A percentile compares a stretch with the other conserved stretches of the same genome.
Conservation (phyloP, 2,329 filamentous ascomycete genomes). For the Exophiala bonariae region DNA sequence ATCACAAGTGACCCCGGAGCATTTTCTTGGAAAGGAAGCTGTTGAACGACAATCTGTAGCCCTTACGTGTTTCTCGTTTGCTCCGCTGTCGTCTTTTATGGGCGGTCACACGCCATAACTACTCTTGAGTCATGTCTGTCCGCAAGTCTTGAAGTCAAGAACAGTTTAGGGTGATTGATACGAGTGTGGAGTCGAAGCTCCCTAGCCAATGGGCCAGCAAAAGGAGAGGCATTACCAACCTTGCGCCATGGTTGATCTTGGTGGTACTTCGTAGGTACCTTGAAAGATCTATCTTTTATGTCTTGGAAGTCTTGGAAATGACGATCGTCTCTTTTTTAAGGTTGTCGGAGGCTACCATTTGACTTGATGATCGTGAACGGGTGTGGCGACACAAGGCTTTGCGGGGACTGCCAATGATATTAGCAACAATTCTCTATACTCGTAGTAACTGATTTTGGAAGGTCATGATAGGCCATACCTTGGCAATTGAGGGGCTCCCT, state of each 20-base stretch:
- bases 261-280: no score
- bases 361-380: neutral
- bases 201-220: no score
- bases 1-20: neutral
- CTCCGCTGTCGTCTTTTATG: neutral
- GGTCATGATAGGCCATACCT: neutral
- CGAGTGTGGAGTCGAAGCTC: neutral
- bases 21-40: no score
- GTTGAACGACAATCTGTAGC: neutral
- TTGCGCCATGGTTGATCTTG: no score
- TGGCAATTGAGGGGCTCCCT: neutral
- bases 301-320: constrained; percentile 1
- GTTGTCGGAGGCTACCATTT: neutral
- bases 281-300: neutral
- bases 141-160: neutral
- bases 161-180: neutral
- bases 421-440: neutral
- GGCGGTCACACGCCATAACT: neutral
- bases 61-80: neutral
- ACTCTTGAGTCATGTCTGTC: neutral
- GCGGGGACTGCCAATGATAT: neutral
- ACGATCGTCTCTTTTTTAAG: neutral
- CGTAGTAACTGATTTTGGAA: constrained; percentile 1
- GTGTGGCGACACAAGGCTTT: constrained; percentile 4
- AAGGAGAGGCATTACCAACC: no score